phyloP scores from a whole-genome alignment of 805 yeast genomes.

The Candida jianshihensis region DNA sequence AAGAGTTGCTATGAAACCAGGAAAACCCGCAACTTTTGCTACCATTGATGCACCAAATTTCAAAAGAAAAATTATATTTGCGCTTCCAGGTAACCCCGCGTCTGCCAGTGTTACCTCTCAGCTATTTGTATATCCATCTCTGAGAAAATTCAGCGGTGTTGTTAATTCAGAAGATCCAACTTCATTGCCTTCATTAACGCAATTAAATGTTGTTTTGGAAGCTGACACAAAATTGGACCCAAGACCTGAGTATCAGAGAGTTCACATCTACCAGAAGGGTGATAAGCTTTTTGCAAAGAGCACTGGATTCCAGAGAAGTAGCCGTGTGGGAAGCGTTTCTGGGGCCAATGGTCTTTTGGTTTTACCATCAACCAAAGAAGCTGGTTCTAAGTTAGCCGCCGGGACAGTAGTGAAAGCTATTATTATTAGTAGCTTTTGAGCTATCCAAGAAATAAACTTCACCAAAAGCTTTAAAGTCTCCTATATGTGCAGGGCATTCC shows the following conservation, averaged over 20 bases:
- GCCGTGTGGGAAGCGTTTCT: constrained; percentile 40
- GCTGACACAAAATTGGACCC: constrained; percentile 34
- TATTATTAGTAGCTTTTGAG: constrained; percentile 19
- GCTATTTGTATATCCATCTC: constrained; percentile 40
- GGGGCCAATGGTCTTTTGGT: constrained; percentile 39
- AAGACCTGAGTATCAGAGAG: constrained; percentile 48
- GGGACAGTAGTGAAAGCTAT: constrained; percentile 23
- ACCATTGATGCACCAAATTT: constrained; percentile 23
- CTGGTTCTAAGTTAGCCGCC: constrained; percentile 4
- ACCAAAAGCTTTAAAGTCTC: not conserved
- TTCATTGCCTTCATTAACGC: constrained; percentile 23
- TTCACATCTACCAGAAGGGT: constrained; percentile 23
- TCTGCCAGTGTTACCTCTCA: constrained; percentile 43
- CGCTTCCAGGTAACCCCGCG: constrained; percentile 52
- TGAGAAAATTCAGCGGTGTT: constrained; percentile 31
- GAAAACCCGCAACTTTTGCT: constrained; percentile 53
- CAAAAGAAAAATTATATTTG: constrained; percentile 32
- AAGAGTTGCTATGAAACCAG: constrained; percentile 53
- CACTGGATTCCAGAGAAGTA: constrained; percentile 47
- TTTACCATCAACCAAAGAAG: constrained; percentile 30
- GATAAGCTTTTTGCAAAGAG: constrained; percentile 30
- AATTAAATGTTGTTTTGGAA: constrained; percentile 28
- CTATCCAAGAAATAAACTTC: not conserved
- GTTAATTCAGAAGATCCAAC: constrained; percentile 5
- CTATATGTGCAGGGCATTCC: not conserved